Conservation (phyloP, 768 basidiomycete genomes). For the Brasilioporus rufonigricans region DNA sequence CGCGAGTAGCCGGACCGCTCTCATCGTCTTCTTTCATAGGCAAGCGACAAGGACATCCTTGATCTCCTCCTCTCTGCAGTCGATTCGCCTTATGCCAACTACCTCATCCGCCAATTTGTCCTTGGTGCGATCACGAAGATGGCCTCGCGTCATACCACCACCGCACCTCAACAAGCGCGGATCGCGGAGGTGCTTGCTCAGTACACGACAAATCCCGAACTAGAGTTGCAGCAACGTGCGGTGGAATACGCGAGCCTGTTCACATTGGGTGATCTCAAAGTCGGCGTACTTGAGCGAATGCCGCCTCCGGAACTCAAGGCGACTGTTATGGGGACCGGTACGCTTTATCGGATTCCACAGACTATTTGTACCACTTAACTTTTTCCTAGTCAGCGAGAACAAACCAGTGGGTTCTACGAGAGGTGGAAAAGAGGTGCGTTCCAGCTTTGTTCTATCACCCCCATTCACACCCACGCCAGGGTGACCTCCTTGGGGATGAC, state of each 20-base stretch:
- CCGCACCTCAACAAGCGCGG: slow-evolving; percentile 67
- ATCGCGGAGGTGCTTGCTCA: slow-evolving; percentile 74
- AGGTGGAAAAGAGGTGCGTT: slow-evolving; percentile 65
- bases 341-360: slow-evolving; percentile 21
- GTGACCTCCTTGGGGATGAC: slow-evolving; percentile 86
- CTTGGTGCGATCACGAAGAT: slow-evolving; percentile 89
- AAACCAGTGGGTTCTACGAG: slow-evolving; percentile 92
- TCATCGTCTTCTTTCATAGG: slow-evolving; percentile 37
- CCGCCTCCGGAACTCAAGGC: slow-evolving; percentile 97
- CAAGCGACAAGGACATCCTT: slow-evolving; percentile 77
- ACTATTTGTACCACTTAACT: background rate
- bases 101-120: slow-evolving; percentile 89
- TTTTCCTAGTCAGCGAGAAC: slow-evolving; percentile 79
- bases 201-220: slow-evolving; percentile 84
- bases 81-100: slow-evolving; percentile 92
- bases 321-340: slow-evolving; percentile 93
- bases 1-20: background rate
- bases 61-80: slow-evolving; percentile 85
- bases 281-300: slow-evolving; percentile 95
- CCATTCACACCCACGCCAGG: slow-evolving; percentile 27
- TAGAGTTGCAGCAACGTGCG: slow-evolving; percentile 94
- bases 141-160: slow-evolving; percentile 72
- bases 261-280: slow-evolving; percentile 66
- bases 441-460: background rate
- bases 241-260: slow-evolving; percentile 93